Base-by-base conservation (phyloP, 345 rosid species). In the Viola odorata region DNA sequence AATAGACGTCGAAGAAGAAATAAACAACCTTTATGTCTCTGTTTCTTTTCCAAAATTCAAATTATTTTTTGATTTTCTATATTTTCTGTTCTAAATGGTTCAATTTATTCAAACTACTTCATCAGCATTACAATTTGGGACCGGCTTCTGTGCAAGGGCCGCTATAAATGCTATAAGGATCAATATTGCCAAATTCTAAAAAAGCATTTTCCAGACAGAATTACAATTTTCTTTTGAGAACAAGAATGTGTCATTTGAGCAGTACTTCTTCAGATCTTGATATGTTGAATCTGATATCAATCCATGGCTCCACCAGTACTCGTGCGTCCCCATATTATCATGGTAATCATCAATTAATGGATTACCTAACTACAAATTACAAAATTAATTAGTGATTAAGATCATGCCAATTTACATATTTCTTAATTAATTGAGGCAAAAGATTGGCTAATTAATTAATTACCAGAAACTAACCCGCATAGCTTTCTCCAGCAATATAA, bases 401-500 rank as follows among this genome's bases (percentile, higher is more conserved):
- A n/a, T n/a, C n/a, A 15, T 54, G 16, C 7, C 23, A 13, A 3
- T 15, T 41, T 7, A 5, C 12, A 45, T 37, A 11, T 7, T n/a
- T n/a, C 44, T 53, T 4, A 36, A 53, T 50, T 15, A 53, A n/a
- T 39, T 41, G 10, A 23, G 38, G 6, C 13, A 4, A 1, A 39
- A 39, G 3, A 1, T 6, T 3, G 5, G 0, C 3, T 12, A 37
- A 7, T 0, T 17, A 65, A 77, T 78, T 57, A 88, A n/a, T n/a
- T n/a, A n/a, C 98, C 84, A 88, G 41, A 69, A 91, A 86, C 9
- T n/a, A 50, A 47, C 96, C 98, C 64, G 91, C 96, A 16, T 91
- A 86, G 89, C 96, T 91, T 76, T 91, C 98, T 63, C 98, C 98
- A 53, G 96, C 95, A 45, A 91, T 76, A 71, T 81, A 91, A 62